A percentile compares a stretch with the other conserved stretches of the same genome.
These are phyloP conservation scores for Metschnikowia aberdeeniae DNA, from an alignment of 805 yeast genomes.

Conservation along the genomic window DNA sequence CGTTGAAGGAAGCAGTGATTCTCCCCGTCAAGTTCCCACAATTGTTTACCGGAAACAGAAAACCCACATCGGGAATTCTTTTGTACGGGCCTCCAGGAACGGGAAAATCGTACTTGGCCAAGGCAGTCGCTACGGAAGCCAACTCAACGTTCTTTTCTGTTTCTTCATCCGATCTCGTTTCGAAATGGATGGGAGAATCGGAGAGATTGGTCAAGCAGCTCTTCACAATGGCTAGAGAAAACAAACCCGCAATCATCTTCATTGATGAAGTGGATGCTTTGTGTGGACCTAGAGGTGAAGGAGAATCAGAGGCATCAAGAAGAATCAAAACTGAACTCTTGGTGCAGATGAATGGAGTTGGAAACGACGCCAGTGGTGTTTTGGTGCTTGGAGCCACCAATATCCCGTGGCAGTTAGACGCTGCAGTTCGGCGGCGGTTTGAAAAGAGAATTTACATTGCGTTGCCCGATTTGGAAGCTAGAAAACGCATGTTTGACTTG, in stretches of 20 bases:
- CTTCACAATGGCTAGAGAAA: conserved; percentile 94
- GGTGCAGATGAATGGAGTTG: conserved; percentile 99
- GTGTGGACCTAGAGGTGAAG: conserved; percentile 97
- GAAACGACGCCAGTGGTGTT: conserved; percentile 89
- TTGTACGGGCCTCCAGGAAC: conserved; percentile 82
- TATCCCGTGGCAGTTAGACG: conserved; percentile 98
- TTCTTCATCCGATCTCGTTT: conserved; percentile 91
- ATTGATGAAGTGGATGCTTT: conserved; percentile 98
- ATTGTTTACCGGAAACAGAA: conserved; percentile 87
- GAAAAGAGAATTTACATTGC: conserved; percentile 94
- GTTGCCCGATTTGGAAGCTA: conserved; percentile 88
- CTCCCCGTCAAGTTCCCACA: conserved; percentile 96
- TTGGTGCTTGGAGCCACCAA: conserved; percentile 95
- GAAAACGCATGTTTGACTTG: conserved; percentile 89
- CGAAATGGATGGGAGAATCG: conserved; percentile 99
- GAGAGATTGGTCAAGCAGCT: conserved; percentile 94
- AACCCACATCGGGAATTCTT: conserved; percentile 87
- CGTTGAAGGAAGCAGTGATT: conserved; percentile 94
- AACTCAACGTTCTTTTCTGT: conserved; percentile 95
- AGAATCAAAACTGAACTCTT: conserved; percentile 93
- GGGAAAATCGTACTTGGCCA: conserved; percentile 94
- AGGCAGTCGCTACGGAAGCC: conserved; percentile 98
- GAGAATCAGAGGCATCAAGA: conserved; percentile 93
- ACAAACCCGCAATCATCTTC: conserved; percentile 91
- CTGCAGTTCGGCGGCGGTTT: conserved; percentile 95